Evolutionary conservation across 1,139 yeast genomes (phyloP).

Genomic region (Debaryomycetaceae sp.): DNA sequence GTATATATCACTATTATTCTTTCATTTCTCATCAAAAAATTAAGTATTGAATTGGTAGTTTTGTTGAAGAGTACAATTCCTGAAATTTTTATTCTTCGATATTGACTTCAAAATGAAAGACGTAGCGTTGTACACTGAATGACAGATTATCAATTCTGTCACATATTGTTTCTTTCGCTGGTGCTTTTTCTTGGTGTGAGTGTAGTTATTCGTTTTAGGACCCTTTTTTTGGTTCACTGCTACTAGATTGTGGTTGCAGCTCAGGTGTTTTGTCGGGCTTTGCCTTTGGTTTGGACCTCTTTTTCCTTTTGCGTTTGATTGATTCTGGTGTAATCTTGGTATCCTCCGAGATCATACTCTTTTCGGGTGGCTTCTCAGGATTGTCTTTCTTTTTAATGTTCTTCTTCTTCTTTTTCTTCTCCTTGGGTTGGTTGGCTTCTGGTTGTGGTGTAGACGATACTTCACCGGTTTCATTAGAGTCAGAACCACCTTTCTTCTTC

Average conservation of each 20-base stretch:
- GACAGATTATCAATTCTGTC: too few relatives aligned
- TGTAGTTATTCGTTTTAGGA: too few relatives aligned
- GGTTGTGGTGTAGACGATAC: not conserved
- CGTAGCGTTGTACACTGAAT: too few relatives aligned
- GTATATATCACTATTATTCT: too few relatives aligned
- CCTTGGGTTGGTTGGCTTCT: conserved; percentile 1
- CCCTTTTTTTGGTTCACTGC: too few relatives aligned
- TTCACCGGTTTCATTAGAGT: not conserved
- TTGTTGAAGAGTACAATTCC: too few relatives aligned
- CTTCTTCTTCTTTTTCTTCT: conserved; percentile 1
- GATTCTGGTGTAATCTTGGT: not conserved
- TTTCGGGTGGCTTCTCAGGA: conserved; percentile 1
- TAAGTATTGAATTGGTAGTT: too few relatives aligned
- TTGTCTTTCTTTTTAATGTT: not conserved
- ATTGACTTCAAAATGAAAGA: too few relatives aligned
- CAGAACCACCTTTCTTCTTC: conserved; percentile 1
- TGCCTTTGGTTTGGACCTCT: conserved; percentile 1
- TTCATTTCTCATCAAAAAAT: too few relatives aligned
- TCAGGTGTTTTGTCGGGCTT: not conserved
- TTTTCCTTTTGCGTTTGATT: not conserved
- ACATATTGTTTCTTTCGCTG: too few relatives aligned
- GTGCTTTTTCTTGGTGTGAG: too few relatives aligned
- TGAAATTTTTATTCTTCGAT: too few relatives aligned
- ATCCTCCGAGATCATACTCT: not conserved
- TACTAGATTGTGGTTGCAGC: not conserved